phyloP scores from a whole-genome alignment of 2,329 filamentous ascomycete genomes.

The Talaromyces islandicus region DNA sequence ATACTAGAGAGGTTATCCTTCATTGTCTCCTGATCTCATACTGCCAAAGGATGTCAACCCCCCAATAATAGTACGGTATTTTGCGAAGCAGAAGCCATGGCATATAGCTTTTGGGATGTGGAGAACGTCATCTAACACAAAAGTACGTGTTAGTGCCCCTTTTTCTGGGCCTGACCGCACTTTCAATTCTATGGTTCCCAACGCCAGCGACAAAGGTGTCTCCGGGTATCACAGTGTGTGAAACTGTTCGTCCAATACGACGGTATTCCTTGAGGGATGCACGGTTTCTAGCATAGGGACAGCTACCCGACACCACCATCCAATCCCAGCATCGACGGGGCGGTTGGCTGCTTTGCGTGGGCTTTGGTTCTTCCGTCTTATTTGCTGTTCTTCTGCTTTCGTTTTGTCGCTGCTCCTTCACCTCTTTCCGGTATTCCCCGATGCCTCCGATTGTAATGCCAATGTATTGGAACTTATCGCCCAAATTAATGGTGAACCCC shows the following conservation, averaged over 20 bases:
- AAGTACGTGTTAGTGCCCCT: background rate
- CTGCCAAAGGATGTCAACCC: background rate
- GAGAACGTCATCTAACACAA: conserved; percentile 2
- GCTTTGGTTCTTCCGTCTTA: background rate
- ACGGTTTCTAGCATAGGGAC: conserved; percentile 6
- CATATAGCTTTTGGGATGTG: background rate
- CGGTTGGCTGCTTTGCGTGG: background rate
- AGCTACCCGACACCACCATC: background rate
- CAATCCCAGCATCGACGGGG: conserved; percentile 3
- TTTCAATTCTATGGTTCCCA: background rate
- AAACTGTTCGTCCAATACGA: background rate
- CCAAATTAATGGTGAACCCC: no score
- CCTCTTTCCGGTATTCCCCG: background rate
- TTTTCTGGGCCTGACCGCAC: background rate
- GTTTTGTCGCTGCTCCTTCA: background rate
- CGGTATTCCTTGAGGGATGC: conserved; percentile 4
- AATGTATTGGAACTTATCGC: background rate
- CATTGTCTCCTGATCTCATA: background rate
- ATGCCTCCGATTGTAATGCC: background rate
- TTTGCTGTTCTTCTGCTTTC: background rate
- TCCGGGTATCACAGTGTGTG: background rate
- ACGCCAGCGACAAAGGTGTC: background rate
- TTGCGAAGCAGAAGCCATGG: background rate
- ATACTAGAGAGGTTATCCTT: background rate
- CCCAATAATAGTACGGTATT: background rate